Base-by-base conservation (phyloP, 345 rosid species). In the Mallotus nudiflorus region DNA sequence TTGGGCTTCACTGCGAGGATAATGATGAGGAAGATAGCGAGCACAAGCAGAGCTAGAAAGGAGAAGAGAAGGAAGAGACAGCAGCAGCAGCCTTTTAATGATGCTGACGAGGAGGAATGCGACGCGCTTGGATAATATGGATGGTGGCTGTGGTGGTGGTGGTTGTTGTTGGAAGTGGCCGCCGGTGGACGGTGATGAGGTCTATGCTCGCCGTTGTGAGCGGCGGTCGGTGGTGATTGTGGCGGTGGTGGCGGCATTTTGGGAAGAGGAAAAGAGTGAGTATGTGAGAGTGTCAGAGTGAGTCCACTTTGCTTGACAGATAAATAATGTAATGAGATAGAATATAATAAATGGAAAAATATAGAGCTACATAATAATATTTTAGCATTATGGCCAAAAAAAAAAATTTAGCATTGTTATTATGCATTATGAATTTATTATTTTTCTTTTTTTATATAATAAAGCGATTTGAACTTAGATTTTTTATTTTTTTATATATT, bases 11-110 rank as follows among this genome's bases (percentile, higher is more conserved):
- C 92, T 52, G 97, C 99, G 37, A 95, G 91, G 78, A 92, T 66
- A 31, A 95, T 75, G 61, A 95, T 66, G 50, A 95, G 90, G 46
- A 85, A 91, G 19, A 88, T 77, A 5, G 97, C 98, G 9, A 95
- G 84, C 25, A 82, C 77, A 1, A 95, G 77, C 44, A 95, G 92
- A 14, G 86, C 93, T 5, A 95, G 74, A 86, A 95, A 89, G 65
- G 97, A 87, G 75, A 95, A 83, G 50, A 95, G 85, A 22, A 95
- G 91, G 83, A 95, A 84, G 73, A 95, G 89, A 73, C 99, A 95
- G 80, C 99, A 95, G 80, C 99, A 95, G 81, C 99, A 95, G 66
- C 99, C 99, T 65, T 82, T 95, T 67, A 95, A 77, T 40, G 99
- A 90, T 29, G 99, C 97, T 0, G 92, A 88, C 14, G 95, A 81